Percentiles rank a stretch among this genome's conserved stretches.
Evolutionary conservation across 1,284 basidiomycete genomes (phyloP).

Genomic region (Meira miltonrushii): DNA sequence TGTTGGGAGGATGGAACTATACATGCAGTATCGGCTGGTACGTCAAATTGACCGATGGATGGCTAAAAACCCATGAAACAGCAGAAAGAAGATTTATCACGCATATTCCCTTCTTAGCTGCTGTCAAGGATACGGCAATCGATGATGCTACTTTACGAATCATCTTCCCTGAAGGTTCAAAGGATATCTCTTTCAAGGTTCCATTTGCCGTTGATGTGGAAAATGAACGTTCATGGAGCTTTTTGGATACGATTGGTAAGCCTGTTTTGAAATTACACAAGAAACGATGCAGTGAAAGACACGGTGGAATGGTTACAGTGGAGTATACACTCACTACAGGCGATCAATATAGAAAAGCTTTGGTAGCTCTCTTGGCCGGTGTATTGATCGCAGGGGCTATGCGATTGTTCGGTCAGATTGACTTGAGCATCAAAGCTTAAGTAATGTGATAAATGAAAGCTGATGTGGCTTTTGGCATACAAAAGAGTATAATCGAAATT

Average conservation of each 20-base stretch:
- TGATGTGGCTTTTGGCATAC: too few relatives aligned
- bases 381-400: too few relatives aligned
- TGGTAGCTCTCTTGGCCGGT: not conserved
- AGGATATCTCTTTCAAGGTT: not conserved
- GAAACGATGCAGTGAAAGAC: slow-evolving; percentile 25
- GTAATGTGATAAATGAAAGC: too few relatives aligned
- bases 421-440: too few relatives aligned
- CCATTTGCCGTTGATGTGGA: slow-evolving; percentile 5
- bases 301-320: slow-evolving; percentile 26
- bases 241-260: slow-evolving; percentile 8
- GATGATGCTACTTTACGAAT: slow-evolving; percentile 74
- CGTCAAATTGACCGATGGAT: slow-evolving; percentile 55
- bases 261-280: slow-evolving; percentile 18
- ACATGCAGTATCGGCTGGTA: slow-evolving; percentile 91
- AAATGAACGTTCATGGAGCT: slow-evolving; percentile 1
- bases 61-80: slow-evolving; percentile 61
- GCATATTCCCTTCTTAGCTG: slow-evolving; percentile 78
- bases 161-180: slow-evolving; percentile 84
- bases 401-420: too few relatives aligned
- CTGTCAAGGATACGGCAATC: slow-evolving; percentile 72
- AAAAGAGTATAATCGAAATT: too few relatives aligned
- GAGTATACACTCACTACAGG: slow-evolving; percentile 27
- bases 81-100: slow-evolving; percentile 60
- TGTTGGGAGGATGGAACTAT: slow-evolving; percentile 97
- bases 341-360: slow-evolving; percentile 29